Evolutionary conservation across 2,329 filamentous ascomycete genomes (phyloP), one percentile per base, ranked within the genome.

Genomic region (Talaromyces rugulosus): DNA sequence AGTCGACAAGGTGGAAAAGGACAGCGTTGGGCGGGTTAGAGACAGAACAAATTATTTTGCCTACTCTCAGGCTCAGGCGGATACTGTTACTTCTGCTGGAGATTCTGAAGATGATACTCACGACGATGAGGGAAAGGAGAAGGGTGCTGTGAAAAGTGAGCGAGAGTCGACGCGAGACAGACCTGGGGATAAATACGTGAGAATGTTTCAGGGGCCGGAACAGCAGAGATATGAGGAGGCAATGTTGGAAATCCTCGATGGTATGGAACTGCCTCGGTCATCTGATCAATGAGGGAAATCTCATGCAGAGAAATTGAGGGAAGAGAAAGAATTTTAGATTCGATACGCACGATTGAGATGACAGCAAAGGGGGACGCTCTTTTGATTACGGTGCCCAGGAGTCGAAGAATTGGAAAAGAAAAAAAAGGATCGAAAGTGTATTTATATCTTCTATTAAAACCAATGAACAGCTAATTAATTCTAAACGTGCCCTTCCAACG

Each of bases 221-320:
- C 62, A 58, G 33, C 47, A 40, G n/a, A 56, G 36, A 8, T 62
- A 60, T 27, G 62, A 64, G 31, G 47, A 62, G 4, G 36, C 62
- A 1, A 12, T 64, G n/a, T 16, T 61, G 8, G 56, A 62, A n/a
- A 57, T 64, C n/a, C 52, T 62, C 30, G 59, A 54, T 51, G 59
- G 55, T 12, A 33, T 62, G 44, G 50, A 59, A n/a, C 42, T 64
- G 30, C 62, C 62, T 6, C 12, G 8, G 44, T 23, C 5, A 47
- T 27, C 7, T 23, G 1, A 34, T 50, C 33, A 58, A 33, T 51
- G 56, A 47, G 40, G 33, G 56, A 47, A 14, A 9, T 14, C 7
- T 18, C 11, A 4, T 44, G 40, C 7, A 44, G 40, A 5, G 9
- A 6, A 23, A 4, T 18, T 47, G n/a, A 47, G 8, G 33, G 33